phyloP scores from a whole-genome alignment of 2,329 filamentous ascomycete genomes.

The Oidium heveae region DNA sequence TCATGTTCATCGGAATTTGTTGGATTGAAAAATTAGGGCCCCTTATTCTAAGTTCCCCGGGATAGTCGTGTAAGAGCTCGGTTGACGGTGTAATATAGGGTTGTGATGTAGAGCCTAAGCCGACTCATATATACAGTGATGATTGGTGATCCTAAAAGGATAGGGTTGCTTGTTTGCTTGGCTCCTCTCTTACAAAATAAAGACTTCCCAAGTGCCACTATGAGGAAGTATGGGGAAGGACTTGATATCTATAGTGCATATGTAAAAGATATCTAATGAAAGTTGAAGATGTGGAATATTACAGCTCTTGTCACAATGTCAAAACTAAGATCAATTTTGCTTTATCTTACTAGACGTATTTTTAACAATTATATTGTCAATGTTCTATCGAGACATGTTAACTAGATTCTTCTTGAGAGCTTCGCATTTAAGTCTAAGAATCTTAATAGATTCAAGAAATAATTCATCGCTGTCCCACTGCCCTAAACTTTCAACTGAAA shows the following conservation, averaged over 20 bases:
- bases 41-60: background rate
- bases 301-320: no score
- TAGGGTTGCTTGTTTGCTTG: background rate
- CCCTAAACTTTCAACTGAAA: constrained; percentile 78
- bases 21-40: no score
- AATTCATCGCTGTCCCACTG: constrained; percentile 87
- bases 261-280: no score
- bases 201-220: background rate
- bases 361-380: background rate
- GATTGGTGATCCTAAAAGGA: background rate
- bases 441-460: constrained; percentile 69
- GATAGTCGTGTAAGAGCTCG: background rate
- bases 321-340: no score
- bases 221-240: background rate
- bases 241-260: background rate
- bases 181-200: background rate
- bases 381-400: constrained; percentile 26
- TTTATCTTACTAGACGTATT: no score
- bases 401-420: constrained; percentile 45
- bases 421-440: constrained; percentile 65
- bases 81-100: background rate
- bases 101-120: background rate
- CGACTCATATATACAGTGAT: background rate
- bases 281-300: no score
- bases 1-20: background rate